Conservation (phyloP, 2,329 filamentous ascomycete genomes). For the Myotisia sp. region DNA sequence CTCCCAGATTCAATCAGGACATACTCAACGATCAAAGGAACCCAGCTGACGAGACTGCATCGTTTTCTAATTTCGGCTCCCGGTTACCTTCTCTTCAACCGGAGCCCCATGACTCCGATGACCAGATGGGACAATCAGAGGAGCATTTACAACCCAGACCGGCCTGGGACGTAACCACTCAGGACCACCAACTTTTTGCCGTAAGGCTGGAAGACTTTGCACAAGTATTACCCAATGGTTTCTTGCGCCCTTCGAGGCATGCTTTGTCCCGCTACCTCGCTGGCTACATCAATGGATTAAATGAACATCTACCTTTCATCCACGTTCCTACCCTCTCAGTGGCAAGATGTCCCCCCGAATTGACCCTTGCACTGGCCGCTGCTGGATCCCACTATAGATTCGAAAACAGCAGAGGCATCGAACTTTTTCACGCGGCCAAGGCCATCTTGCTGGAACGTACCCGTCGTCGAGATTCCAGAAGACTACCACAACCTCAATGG, state of each 20-base stretch:
- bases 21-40: conserved; percentile 26
- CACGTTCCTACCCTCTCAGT: conserved; percentile 36
- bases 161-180: conserved; percentile 35
- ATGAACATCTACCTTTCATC: conserved; percentile 39
- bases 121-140: conserved; percentile 28
- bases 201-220: conserved; percentile 33
- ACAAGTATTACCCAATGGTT: conserved; percentile 32
- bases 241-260: conserved; percentile 36
- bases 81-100: conserved; percentile 35
- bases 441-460: conserved; percentile 41
- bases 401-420: conserved; percentile 38
- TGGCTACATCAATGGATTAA: conserved; percentile 38
- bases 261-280: conserved; percentile 36
- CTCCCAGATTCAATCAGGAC: conserved; percentile 26
- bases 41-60: conserved; percentile 27
- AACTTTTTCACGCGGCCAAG: conserved; percentile 44
- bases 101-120: conserved; percentile 32
- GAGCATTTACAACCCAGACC: conserved; percentile 26
- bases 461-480: conserved; percentile 35
- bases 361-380: conserved; percentile 38
- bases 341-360: conserved; percentile 32
- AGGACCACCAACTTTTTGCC: conserved; percentile 32
- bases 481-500: conserved; percentile 30
- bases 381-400: conserved; percentile 37
- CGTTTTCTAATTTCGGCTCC: conserved; percentile 36